Conservation (phyloP, 352 stramenopile genomes). For the Phytophthora agathidicida region DNA sequence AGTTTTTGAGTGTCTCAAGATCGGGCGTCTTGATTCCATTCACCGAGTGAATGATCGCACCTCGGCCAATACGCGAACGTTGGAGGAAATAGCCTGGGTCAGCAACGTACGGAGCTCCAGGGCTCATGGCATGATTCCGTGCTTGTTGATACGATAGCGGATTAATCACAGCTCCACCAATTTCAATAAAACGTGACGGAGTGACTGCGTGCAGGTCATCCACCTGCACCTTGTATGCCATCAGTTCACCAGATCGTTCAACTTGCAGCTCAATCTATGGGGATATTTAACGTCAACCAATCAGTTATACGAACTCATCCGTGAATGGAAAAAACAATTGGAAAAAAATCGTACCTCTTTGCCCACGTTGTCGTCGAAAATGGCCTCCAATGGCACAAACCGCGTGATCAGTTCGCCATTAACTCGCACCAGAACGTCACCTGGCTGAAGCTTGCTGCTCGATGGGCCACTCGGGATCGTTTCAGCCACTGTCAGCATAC, state of each 20-base stretch:
- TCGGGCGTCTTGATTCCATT: conserved; percentile 86
- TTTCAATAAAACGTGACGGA: conserved; percentile 86
- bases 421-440: conserved; percentile 88
- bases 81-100: conserved; percentile 92
- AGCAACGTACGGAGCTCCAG: conserved; percentile 82
- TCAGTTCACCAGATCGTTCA: conserved; percentile 73
- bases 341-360: conserved; percentile 68
- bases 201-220: conserved; percentile 90
- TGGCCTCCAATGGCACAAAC: conserved; percentile 87
- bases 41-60: conserved; percentile 88
- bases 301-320: too few relatives aligned
- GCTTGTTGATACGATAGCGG: conserved; percentile 91
- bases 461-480: conserved; percentile 83
- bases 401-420: conserved; percentile 84
- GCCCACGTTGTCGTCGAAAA: conserved; percentile 81
- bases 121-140: conserved; percentile 77
- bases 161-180: conserved; percentile 89
- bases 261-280: conserved; percentile 78
- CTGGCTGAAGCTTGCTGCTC: conserved; percentile 82
- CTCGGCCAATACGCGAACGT: conserved; percentile 81
- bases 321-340: too few relatives aligned
- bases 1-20: conserved; percentile 85
- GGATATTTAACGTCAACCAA: background rate
- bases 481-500: conserved; percentile 91
- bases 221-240: conserved; percentile 69